Evolutionary conservation across 2,329 filamentous ascomycete species (phyloP).

Genomic region (Gliomastix tumulicola): DNA sequence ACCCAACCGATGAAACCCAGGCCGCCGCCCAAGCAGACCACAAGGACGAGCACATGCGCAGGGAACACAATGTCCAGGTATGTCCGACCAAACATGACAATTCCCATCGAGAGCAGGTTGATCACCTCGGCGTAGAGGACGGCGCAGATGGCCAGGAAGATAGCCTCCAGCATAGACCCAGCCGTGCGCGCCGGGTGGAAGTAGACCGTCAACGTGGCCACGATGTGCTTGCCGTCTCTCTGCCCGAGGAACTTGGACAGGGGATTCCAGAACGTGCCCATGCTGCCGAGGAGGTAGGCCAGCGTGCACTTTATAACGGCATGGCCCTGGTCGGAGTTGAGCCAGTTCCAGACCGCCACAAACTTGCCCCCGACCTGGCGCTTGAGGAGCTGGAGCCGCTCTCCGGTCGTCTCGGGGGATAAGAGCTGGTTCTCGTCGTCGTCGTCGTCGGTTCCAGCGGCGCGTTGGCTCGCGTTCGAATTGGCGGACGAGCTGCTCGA

Average conservation of each 20-base stretch:
- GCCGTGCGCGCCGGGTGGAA: slow-evolving; percentile 84
- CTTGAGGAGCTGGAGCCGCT: slow-evolving; percentile 6
- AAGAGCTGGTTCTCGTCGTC: background rate
- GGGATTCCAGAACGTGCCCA: slow-evolving; percentile 74
- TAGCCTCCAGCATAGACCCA: slow-evolving; percentile 85
- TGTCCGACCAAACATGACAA: slow-evolving; percentile 71
- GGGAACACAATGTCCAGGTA: slow-evolving; percentile 58
- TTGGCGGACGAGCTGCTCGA: slow-evolving; percentile 19
- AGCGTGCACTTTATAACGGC: slow-evolving; percentile 86
- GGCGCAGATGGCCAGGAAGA: slow-evolving; percentile 67
- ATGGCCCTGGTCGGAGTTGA: slow-evolving; percentile 65
- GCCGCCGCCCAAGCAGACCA: slow-evolving; percentile 80
- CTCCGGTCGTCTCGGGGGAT: slow-evolving; percentile 8
- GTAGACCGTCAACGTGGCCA: slow-evolving; percentile 89
- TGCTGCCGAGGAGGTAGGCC: slow-evolving; percentile 78
- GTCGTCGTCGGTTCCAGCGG: background rate
- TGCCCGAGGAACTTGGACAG: slow-evolving; percentile 69
- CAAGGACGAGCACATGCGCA: slow-evolving; percentile 71
- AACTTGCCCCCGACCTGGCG: slow-evolving; percentile 27
- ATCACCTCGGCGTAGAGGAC: slow-evolving; percentile 66
- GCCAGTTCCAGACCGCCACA: slow-evolving; percentile 46
- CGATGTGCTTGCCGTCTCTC: slow-evolving; percentile 88
- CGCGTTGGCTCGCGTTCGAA: slow-evolving; percentile 12
- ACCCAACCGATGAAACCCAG: slow-evolving; percentile 85
- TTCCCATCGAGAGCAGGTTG: slow-evolving; percentile 80